Percentiles rank a stretch among this genome's conserved stretches.
These are phyloP conservation scores for Rhododendron ferrugineum DNA, from an alignment of 148 eudicot genomes.

Conservation along the genomic window DNA sequence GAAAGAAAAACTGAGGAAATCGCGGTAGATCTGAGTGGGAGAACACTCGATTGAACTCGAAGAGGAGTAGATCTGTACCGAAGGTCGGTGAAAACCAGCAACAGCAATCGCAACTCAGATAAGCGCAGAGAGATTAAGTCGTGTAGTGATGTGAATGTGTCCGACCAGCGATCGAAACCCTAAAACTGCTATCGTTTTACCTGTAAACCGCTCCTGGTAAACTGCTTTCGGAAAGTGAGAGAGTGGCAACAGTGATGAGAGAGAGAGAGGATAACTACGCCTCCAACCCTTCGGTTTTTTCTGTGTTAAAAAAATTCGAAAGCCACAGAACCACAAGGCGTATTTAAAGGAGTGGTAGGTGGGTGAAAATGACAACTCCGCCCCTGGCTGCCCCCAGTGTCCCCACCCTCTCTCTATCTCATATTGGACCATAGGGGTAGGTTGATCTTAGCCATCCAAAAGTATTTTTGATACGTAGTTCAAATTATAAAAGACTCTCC, in stretches of 20 bases:
- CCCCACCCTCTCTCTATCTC: neutral
- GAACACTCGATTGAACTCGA: neutral
- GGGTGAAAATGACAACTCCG: neutral
- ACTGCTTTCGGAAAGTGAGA: neutral
- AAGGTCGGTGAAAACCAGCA: neutral
- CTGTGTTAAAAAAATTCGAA: neutral
- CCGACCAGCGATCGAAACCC: neutral
- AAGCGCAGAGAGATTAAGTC: neutral
- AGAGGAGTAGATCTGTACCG: neutral
- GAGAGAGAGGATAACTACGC: neutral
- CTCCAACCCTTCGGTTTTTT: neutral
- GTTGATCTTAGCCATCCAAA: too few species aligned
- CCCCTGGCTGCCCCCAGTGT: neutral
- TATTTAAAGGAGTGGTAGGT: neutral
- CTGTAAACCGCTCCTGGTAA: neutral
- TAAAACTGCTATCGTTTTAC: neutral
- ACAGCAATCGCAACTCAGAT: neutral
- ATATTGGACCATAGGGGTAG: too few species aligned
- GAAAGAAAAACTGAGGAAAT: neutral
- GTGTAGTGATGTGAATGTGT: neutral
- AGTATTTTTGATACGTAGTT: too few species aligned
- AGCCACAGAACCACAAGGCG: neutral
- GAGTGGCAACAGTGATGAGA: neutral
- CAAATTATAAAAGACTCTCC: too few species aligned
- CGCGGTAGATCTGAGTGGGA: constrained; percentile 1